Evolutionary conservation across 495 filamentous ascomycete genomes (phyloP).

Genomic region (Hapsidospora chrysogenum): DNA sequence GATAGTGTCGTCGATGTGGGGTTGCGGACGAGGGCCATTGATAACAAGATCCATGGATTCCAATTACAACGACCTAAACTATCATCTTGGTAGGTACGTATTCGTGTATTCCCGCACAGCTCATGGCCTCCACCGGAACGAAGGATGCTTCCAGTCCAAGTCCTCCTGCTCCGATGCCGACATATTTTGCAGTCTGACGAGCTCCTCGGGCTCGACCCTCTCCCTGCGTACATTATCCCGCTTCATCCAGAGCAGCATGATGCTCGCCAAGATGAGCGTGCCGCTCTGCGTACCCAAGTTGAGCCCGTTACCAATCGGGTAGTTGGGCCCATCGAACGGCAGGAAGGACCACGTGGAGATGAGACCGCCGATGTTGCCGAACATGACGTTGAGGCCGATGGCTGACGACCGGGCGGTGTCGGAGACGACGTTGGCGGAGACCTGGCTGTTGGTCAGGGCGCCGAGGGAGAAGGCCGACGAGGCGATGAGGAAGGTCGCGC

Average conservation of each 20-base stretch:
- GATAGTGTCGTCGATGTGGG: no score
- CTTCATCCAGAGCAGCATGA: constrained; percentile 40
- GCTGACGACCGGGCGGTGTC: constrained; percentile 50
- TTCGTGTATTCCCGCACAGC: no score
- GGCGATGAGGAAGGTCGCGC: constrained; percentile 53
- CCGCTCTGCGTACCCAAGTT: constrained; percentile 44
- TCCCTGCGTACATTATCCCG: constrained; percentile 44
- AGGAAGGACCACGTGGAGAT: constrained; percentile 58
- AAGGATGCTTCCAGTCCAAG: constrained; percentile 58
- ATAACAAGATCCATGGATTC: no score
- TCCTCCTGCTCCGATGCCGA: constrained; percentile 38
- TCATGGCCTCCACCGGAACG: constrained; percentile 35
- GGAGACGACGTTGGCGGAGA: constrained; percentile 51
- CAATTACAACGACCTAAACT: no score
- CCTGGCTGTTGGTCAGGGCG: constrained; percentile 46
- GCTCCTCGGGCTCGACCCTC: constrained; percentile 28
- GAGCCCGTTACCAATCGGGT: constrained; percentile 56
- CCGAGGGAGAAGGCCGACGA: constrained; percentile 51
- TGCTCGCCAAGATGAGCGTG: constrained; percentile 30
- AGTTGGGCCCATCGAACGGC: constrained; percentile 46
- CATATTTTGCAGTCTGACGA: constrained; percentile 37
- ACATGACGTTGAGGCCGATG: constrained; percentile 52
- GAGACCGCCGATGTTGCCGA: constrained; percentile 55
- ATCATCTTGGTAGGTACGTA: no score
- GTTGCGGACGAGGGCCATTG: no score